Evolutionary conservation across 2,329 filamentous ascomycete genomes (phyloP).

Genomic region (Colletotrichum noveboracense): DNA sequence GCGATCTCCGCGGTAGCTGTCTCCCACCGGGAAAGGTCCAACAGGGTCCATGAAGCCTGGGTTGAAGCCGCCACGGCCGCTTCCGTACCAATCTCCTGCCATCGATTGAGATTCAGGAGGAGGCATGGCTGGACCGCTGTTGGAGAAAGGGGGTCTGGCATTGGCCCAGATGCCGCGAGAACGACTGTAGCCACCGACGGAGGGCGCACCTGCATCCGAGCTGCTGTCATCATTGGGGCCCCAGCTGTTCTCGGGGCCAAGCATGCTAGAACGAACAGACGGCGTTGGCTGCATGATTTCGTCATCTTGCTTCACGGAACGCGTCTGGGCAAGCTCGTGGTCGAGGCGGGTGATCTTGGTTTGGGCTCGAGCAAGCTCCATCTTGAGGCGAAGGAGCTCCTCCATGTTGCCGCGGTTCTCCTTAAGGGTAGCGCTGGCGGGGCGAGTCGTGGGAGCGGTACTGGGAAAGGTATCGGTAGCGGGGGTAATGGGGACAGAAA

Average conservation of each 20-base stretch:
- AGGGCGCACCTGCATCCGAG: conserved; percentile 63
- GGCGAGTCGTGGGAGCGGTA: conserved; percentile 54
- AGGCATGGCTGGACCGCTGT: conserved; percentile 30
- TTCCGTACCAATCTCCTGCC: conserved; percentile 50
- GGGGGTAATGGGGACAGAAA: conserved; percentile 67
- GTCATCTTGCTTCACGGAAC: conserved; percentile 61
- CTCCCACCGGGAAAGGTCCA: conserved; percentile 38
- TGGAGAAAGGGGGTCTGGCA: conserved; percentile 45
- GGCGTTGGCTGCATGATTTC: conserved; percentile 20
- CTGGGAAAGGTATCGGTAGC: conserved; percentile 59
- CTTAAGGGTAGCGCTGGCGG: conserved; percentile 56
- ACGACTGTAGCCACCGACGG: conserved; percentile 56
- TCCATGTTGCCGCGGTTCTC: conserved; percentile 48
- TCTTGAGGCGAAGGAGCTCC: conserved; percentile 71
- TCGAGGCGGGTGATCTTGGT: conserved; percentile 74
- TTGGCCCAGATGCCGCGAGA: conserved; percentile 62
- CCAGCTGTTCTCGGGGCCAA: conserved; percentile 53
- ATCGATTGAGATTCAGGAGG: conserved; percentile 36
- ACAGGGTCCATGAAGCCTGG: conserved; percentile 46
- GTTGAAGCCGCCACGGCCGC: conserved; percentile 41
- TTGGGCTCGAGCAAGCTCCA: conserved; percentile 74
- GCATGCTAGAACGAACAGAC: background rate
- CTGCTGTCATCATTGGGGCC: conserved; percentile 56
- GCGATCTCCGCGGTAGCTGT: conserved; percentile 51
- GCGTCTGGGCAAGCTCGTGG: conserved; percentile 71